These are phyloP conservation scores for Taxawa tesnikishii DNA, from an alignment of 2,329 filamentous ascomycete genomes.

Conservation along the genomic window DNA sequence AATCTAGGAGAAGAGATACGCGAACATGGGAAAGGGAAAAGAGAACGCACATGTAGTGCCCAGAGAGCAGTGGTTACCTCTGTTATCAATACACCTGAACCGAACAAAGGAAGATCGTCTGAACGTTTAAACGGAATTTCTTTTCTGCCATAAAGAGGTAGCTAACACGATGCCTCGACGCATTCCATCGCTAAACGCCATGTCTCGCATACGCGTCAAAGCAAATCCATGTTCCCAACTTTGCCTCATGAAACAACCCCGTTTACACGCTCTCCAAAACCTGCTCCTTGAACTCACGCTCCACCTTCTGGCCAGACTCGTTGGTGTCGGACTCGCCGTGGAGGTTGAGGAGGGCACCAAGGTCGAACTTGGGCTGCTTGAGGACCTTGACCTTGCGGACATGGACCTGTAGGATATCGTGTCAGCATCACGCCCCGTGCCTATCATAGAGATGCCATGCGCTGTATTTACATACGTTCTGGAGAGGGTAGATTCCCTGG, in stretches of 20 bases:
- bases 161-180: slow-evolving; percentile 10
- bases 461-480: slow-evolving; percentile 58
- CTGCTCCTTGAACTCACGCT: slow-evolving; percentile 98
- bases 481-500: slow-evolving; percentile 98
- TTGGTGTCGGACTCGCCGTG: slow-evolving; percentile 96
- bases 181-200: slow-evolving; percentile 10
- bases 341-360: slow-evolving; percentile 87
- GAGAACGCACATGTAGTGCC: no score
- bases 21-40: no score
- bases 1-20: no score
- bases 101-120: not conserved
- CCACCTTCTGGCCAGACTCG: slow-evolving; percentile 96
- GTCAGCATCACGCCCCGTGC: slow-evolving; percentile 19
- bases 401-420: slow-evolving; percentile 58
- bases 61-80: no score
- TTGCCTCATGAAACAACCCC: slow-evolving; percentile 9
- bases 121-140: no score
- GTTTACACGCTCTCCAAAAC: slow-evolving; percentile 86
- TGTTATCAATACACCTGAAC: not conserved
- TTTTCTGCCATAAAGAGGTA: slow-evolving; percentile 10
- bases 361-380: slow-evolving; percentile 97
- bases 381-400: slow-evolving; percentile 99
- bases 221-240: slow-evolving; percentile 6
- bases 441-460: not conserved
- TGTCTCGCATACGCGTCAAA: slow-evolving; percentile 8